Conservation (phyloP, 352 stramenopile genomes). For the Hyaloperonospora brassicae region DNA sequence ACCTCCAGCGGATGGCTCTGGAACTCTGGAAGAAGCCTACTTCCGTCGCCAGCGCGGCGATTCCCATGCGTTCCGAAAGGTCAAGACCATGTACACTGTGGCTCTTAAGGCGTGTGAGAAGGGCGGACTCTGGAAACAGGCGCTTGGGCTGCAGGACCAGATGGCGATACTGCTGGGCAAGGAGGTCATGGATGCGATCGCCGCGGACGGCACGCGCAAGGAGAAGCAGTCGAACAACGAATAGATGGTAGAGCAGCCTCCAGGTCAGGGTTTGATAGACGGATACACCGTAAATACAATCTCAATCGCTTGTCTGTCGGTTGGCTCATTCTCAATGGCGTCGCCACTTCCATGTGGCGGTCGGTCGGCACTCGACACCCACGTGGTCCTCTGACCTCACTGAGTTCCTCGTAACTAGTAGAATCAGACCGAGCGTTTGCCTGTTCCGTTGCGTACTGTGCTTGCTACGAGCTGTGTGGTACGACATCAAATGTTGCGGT, state of each 20-base stretch:
- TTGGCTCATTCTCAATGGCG: conserved; percentile 9
- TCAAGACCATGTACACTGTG: conserved; percentile 51
- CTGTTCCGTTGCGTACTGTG: conserved; percentile 1
- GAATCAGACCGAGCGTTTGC: conserved; percentile 6
- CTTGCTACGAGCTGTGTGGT: conserved; percentile 1
- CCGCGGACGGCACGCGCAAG: conserved; percentile 19
- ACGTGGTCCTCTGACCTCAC: not conserved
- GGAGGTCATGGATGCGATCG: conserved; percentile 27
- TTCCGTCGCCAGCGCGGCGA: conserved; percentile 19
- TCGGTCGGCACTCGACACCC: conserved; percentile 1
- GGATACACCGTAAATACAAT: conserved; percentile 6
- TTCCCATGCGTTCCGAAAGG: conserved; percentile 29
- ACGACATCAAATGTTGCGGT: conserved; percentile 18
- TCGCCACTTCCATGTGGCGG: conserved; percentile 14
- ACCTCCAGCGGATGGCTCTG: conserved; percentile 21
- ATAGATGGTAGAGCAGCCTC: conserved; percentile 1
- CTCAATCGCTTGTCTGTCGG: conserved; percentile 2
- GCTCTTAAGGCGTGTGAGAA: conserved; percentile 44
- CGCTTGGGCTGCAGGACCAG: conserved; percentile 38
- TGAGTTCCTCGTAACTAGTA: not conserved
- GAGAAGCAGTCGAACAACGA: conserved; percentile 15
- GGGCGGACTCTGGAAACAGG: conserved; percentile 50
- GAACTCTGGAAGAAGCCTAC: conserved; percentile 21
- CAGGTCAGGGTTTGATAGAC: conserved; percentile 2
- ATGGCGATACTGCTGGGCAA: conserved; percentile 38